phyloP scores from a whole-genome alignment of 164 flowering plant genomes.

The Vitis cinerea region DNA sequence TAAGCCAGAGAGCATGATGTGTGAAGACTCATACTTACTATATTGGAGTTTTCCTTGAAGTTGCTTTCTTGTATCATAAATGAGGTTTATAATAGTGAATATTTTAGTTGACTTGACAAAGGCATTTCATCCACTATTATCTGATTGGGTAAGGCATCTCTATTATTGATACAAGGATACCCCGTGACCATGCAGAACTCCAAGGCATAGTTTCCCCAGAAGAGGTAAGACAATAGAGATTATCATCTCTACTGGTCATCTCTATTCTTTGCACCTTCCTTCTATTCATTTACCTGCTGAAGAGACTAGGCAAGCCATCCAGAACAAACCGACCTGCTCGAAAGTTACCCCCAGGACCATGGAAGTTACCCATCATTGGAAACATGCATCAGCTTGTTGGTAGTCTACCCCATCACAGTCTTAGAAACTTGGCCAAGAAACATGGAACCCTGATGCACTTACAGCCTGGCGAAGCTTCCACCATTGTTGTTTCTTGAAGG shows the following conservation, averaged over 20 bases:
- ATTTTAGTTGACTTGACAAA: no score
- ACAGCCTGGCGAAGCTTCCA: background rate
- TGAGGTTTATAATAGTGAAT: no score
- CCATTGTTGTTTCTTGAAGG: background rate
- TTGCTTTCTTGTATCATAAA: no score
- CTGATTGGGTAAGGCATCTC: no score
- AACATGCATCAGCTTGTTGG: conserved; percentile 9
- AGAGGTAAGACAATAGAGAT: background rate
- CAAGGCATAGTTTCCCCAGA: background rate
- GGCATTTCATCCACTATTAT: no score
- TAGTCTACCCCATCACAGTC: background rate
- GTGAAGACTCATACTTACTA: no score
- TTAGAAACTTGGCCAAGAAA: conserved; percentile 5
- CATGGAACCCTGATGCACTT: conserved; percentile 10
- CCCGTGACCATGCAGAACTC: no score
- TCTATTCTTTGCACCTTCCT: background rate
- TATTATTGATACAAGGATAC: no score
- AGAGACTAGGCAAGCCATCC: background rate
- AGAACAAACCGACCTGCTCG: background rate
- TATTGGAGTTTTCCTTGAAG: no score
- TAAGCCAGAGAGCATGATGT: no score
- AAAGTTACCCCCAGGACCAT: conserved; percentile 7
- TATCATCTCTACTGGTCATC: background rate
- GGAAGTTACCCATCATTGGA: conserved; percentile 10
- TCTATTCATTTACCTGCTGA: background rate